phyloP scores from a whole-genome alignment of 371 early-diverging fungal species.

The Mucor mucedo region DNA sequence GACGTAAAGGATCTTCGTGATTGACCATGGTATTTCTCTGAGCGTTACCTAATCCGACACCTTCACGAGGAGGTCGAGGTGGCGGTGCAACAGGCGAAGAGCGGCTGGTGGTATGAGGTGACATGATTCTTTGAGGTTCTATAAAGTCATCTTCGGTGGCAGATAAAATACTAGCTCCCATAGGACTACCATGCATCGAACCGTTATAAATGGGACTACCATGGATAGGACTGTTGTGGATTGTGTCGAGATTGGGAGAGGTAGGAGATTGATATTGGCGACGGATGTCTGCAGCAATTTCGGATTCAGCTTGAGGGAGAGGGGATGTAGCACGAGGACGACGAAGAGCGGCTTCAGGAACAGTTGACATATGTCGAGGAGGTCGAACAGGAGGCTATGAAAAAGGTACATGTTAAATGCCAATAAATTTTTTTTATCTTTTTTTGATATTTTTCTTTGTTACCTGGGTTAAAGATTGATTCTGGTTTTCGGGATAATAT shows the following conservation, averaged over 20 bases:
- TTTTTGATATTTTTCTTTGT: background rate
- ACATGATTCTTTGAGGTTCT: slow-evolving; percentile 8
- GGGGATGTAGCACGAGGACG: slow-evolving; percentile 54
- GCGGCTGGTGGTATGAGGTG: slow-evolving; percentile 2
- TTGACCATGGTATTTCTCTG: slow-evolving; percentile 34
- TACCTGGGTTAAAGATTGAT: slow-evolving; percentile 20
- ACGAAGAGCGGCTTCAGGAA: slow-evolving; percentile 53
- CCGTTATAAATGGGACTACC: slow-evolving; percentile 3
- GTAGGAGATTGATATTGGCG: slow-evolving; percentile 29
- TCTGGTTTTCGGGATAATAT: slow-evolving; percentile 22
- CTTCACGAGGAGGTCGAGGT: slow-evolving; percentile 57
- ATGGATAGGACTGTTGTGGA: slow-evolving; percentile 3
- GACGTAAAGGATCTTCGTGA: slow-evolving; percentile 10
- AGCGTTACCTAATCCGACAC: slow-evolving; percentile 40
- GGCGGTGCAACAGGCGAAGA: slow-evolving; percentile 34
- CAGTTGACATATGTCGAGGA: slow-evolving; percentile 49
- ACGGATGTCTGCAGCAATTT: slow-evolving; percentile 26
- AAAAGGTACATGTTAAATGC: background rate
- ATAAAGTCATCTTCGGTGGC: background rate
- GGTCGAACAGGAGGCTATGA: slow-evolving; percentile 35
- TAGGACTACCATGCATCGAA: background rate
- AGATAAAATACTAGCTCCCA: background rate
- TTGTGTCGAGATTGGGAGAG: slow-evolving; percentile 30
- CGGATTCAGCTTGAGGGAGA: slow-evolving; percentile 35
- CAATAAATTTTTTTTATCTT: background rate